A percentile compares a stretch with the other conserved stretches of the same genome.
Evolutionary conservation across 1,284 basidiomycete species (phyloP).

Genomic region (Cystobasidium pallidum): DNA sequence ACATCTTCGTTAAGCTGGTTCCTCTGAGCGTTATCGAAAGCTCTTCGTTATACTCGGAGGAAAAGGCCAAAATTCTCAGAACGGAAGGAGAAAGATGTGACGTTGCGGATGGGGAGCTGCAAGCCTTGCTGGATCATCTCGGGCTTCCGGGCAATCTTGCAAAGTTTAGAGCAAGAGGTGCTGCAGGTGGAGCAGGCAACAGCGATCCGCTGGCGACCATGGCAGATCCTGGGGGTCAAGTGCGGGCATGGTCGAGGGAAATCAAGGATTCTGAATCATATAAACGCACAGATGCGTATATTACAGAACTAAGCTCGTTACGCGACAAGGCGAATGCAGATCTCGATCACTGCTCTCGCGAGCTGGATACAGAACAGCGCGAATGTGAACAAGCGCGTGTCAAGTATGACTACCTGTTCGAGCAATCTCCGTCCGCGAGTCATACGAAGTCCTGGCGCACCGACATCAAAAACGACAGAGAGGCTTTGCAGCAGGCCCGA

Average conservation of each 20-base stretch:
- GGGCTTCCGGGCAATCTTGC: constrained; percentile 77
- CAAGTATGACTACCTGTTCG: constrained; percentile 84
- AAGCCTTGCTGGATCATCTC: constrained; percentile 78
- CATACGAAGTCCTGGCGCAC: constrained; percentile 72
- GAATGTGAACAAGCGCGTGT: constrained; percentile 61
- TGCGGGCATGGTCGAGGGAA: constrained; percentile 77
- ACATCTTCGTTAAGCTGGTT: constrained; percentile 84
- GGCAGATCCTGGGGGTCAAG: constrained; percentile 69
- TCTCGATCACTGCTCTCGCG: constrained; percentile 43
- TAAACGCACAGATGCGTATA: constrained; percentile 67
- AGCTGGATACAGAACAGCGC: constrained; percentile 59
- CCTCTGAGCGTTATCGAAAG: constrained; percentile 95
- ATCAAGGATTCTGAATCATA: constrained; percentile 68
- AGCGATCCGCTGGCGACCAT: constrained; percentile 59
- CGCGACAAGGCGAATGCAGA: constrained; percentile 48
- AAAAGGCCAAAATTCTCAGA: constrained; percentile 94
- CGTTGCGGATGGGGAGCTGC: constrained; percentile 75
- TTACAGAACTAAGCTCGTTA: constrained; percentile 60
- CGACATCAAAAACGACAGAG: constrained; percentile 77
- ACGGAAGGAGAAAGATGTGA: constrained; percentile 86
- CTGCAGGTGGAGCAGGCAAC: constrained; percentile 62
- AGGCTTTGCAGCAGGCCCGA: constrained; percentile 75
- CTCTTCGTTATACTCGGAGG: constrained; percentile 94
- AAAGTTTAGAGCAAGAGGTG: constrained; percentile 71
- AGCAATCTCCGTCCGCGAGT: constrained; percentile 79